Evolutionary conservation across 2,329 filamentous ascomycete genomes (phyloP).

Genomic region (Trichoderma hamatum): DNA sequence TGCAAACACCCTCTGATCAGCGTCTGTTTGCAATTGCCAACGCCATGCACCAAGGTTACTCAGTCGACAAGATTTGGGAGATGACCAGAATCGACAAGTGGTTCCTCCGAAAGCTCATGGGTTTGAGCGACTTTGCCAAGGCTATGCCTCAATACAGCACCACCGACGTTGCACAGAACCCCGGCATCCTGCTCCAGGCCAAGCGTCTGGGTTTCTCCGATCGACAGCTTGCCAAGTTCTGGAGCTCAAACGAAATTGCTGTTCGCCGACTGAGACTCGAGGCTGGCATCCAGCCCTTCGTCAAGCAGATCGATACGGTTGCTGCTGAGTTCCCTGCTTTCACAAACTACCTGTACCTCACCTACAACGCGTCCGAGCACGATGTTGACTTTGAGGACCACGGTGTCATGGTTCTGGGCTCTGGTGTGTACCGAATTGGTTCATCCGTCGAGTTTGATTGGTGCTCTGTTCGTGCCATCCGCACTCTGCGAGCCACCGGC

Average conservation of each 20-base stretch:
- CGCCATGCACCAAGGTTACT: slow-evolving; percentile 92
- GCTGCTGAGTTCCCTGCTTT: slow-evolving; percentile 93
- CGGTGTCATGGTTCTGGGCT: slow-evolving; percentile 94
- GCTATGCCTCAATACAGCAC: slow-evolving; percentile 68
- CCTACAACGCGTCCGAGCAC: slow-evolving; percentile 87
- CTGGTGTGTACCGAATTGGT: slow-evolving; percentile 94
- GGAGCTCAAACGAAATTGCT: slow-evolving; percentile 90
- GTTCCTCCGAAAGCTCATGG: slow-evolving; percentile 93
- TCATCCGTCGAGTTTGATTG: slow-evolving; percentile 99
- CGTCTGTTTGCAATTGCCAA: slow-evolving; percentile 97
- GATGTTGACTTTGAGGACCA: slow-evolving; percentile 86
- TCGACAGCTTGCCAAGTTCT: slow-evolving; percentile 89
- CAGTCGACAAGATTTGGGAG: slow-evolving; percentile 96
- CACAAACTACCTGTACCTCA: slow-evolving; percentile 96
- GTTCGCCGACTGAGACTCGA: slow-evolving; percentile 84
- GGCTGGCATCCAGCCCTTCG: slow-evolving; percentile 80
- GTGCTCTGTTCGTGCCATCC: slow-evolving; percentile 94
- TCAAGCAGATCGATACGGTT: slow-evolving; percentile 98
- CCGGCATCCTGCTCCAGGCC: slow-evolving; percentile 73
- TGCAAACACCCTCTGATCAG: slow-evolving; percentile 97
- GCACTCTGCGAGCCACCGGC: slow-evolving; percentile 80
- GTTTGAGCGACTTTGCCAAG: slow-evolving; percentile 85
- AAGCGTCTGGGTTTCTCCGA: slow-evolving; percentile 96
- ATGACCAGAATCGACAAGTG: slow-evolving; percentile 98
- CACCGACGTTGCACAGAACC: slow-evolving; percentile 65